phyloP scores from a whole-genome alignment of 2,329 filamentous ascomycete species.

The Aspergillus sp. region DNA sequence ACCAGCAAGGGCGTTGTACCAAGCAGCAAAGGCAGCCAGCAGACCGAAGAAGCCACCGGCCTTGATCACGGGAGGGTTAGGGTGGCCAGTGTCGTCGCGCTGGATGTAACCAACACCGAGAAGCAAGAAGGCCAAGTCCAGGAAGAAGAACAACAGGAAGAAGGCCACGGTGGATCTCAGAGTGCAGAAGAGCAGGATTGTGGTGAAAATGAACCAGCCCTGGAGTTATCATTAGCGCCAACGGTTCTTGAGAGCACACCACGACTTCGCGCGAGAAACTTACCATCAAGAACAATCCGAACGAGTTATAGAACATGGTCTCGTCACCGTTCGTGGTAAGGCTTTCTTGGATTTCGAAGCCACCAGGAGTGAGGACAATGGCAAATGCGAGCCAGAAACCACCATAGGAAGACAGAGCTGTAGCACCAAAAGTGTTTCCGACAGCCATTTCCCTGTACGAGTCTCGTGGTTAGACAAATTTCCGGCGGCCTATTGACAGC shows the following conservation, averaged over 20 bases:
- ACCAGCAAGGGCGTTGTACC: slow-evolving; percentile 85
- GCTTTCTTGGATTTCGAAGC: slow-evolving; percentile 58
- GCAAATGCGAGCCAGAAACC: slow-evolving; percentile 80
- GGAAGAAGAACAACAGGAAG: slow-evolving; percentile 73
- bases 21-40: slow-evolving; percentile 75
- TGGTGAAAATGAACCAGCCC: slow-evolving; percentile 85
- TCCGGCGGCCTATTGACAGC: neutral
- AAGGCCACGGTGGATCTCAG: slow-evolving; percentile 76
- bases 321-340: slow-evolving; percentile 34
- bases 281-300: slow-evolving; percentile 72
- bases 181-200: slow-evolving; percentile 70
- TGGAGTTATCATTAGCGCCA: slow-evolving; percentile 23
- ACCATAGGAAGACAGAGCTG: slow-evolving; percentile 76
- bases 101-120: slow-evolving; percentile 66
- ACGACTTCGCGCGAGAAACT: slow-evolving; percentile 17
- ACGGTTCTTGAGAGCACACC: neutral
- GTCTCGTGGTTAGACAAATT: neutral
- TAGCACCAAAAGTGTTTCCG: slow-evolving; percentile 85
- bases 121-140: slow-evolving; percentile 74
- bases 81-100: slow-evolving; percentile 42
- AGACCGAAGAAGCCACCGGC: slow-evolving; percentile 79
- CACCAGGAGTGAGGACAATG: slow-evolving; percentile 67
- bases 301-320: slow-evolving; percentile 56
- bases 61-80: slow-evolving; percentile 58
- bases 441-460: slow-evolving; percentile 73